Percentiles rank a stretch among this genome's conserved stretches.
Conservation (phyloP, 169 alveolate species). For the Amoebophrya sp. region DNA sequence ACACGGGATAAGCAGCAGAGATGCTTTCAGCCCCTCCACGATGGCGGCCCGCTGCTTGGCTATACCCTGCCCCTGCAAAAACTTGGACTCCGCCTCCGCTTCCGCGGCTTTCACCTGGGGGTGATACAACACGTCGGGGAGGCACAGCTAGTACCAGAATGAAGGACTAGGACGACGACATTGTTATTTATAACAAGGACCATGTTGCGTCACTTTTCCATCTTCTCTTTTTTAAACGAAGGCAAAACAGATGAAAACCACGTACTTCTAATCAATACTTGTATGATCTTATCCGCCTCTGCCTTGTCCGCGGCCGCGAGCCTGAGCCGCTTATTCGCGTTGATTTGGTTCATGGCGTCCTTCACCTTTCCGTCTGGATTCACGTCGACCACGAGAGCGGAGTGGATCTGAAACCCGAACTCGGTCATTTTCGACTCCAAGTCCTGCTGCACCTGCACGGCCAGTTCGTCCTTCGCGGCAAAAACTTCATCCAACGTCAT, state of each 20-base stretch:
- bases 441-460: neutral
- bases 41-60: slow-evolving; percentile 31
- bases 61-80: slow-evolving; percentile 30
- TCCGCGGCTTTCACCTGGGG: too few relatives aligned
- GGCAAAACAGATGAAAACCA: too few relatives aligned
- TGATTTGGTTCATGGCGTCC: slow-evolving; percentile 36
- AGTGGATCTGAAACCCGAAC: neutral
- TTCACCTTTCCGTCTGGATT: slow-evolving; percentile 4
- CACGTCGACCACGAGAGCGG: slow-evolving; percentile 6
- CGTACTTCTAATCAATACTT: too few relatives aligned
- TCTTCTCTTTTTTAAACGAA: too few relatives aligned
- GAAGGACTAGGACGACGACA: too few relatives aligned
- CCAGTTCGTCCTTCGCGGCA: neutral
- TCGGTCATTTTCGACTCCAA: neutral
- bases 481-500: slow-evolving; percentile 29
- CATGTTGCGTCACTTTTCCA: too few relatives aligned
- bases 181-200: too few relatives aligned
- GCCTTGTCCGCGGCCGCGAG: slow-evolving; percentile 32
- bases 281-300: neutral
- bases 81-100: too few relatives aligned
- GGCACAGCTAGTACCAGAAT: too few relatives aligned
- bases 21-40: neutral
- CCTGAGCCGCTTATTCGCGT: slow-evolving; percentile 29
- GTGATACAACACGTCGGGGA: too few relatives aligned
- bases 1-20: neutral